Percentiles rank a stretch among this genome's conserved stretches.
These are phyloP conservation scores for Mucor sp. DNA, from an alignment of 371 early-diverging fungal species.

Conservation along the genomic window DNA sequence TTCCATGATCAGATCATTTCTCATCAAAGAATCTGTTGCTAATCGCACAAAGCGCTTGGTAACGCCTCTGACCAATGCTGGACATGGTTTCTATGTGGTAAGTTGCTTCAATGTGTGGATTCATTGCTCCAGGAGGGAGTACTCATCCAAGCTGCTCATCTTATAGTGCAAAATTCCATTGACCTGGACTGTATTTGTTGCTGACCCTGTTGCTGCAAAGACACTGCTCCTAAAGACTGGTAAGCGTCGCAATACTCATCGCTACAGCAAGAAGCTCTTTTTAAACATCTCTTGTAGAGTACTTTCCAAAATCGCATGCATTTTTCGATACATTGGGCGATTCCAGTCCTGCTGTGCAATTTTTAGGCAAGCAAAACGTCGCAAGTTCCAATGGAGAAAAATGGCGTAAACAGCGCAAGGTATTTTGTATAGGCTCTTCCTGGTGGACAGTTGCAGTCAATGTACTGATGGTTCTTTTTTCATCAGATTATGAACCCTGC, in stretches of 20 bases:
- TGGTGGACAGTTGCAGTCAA: neutral
- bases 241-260: neutral
- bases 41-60: slow-evolving; percentile 2
- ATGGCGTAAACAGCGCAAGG: slow-evolving; percentile 41
- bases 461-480: neutral
- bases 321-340: slow-evolving; percentile 1
- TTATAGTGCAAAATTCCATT: neutral
- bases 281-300: neutral
- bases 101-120: neutral
- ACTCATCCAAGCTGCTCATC: neutral
- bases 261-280: neutral
- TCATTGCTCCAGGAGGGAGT: neutral
- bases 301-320: slow-evolving; percentile 10
- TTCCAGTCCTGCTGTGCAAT: slow-evolving; percentile 10
- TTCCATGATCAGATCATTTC: slow-evolving; percentile 12
- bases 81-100: slow-evolving; percentile 11
- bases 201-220: slow-evolving; percentile 30
- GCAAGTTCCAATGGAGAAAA: slow-evolving; percentile 28
- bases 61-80: slow-evolving; percentile 3
- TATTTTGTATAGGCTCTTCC: slow-evolving; percentile 1
- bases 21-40: slow-evolving; percentile 3
- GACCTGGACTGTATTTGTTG: slow-evolving; percentile 29
- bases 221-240: slow-evolving; percentile 25
- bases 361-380: slow-evolving; percentile 29
- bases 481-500: slow-evolving; percentile 36